phyloP scores from a whole-genome alignment of 2,329 filamentous ascomycete genomes.

The Fusarium nodosum region DNA sequence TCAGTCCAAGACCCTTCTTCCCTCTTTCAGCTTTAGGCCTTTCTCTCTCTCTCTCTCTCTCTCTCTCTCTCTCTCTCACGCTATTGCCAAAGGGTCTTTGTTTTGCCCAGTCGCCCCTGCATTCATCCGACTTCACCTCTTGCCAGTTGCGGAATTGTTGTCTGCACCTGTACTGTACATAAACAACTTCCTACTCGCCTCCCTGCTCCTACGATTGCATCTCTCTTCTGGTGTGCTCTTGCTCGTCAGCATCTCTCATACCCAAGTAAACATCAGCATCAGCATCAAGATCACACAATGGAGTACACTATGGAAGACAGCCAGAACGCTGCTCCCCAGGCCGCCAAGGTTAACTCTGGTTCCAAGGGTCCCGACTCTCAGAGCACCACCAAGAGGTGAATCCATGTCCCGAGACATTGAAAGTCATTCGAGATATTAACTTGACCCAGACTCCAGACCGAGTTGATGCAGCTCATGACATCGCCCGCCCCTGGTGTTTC shows the following conservation, averaged over 20 bases:
- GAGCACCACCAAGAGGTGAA: slow-evolving; percentile 83
- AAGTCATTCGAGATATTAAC: slow-evolving; percentile 22
- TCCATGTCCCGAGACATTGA: slow-evolving; percentile 10
- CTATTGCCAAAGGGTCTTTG: slow-evolving; percentile 21
- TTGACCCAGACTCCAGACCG: slow-evolving; percentile 83
- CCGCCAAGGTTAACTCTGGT: slow-evolving; percentile 70
- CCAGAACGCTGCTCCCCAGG: slow-evolving; percentile 76
- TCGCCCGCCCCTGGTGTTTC: slow-evolving; percentile 93
- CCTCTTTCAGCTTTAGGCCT: slow-evolving; percentile 7
- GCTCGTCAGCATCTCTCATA: slow-evolving; percentile 19
- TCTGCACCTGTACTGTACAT: slow-evolving; percentile 37
- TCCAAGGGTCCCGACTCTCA: slow-evolving; percentile 75
- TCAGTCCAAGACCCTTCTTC: slow-evolving; percentile 15
- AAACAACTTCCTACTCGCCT: slow-evolving; percentile 19
- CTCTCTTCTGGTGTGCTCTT: slow-evolving; percentile 23
- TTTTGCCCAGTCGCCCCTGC: slow-evolving; percentile 29
- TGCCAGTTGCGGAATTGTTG: slow-evolving; percentile 44
- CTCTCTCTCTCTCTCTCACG: slow-evolving; percentile 17
- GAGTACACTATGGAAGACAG: slow-evolving; percentile 66
- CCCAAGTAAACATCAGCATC: slow-evolving; percentile 8
- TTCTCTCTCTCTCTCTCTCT: slow-evolving; percentile 11
- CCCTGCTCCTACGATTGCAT: slow-evolving; percentile 16
- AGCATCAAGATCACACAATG: slow-evolving; percentile 51
- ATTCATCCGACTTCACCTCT: slow-evolving; percentile 35
- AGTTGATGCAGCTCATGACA: slow-evolving; percentile 98